Evolutionary conservation across 805 yeast species (phyloP), one percentile per base, ranked within the genome.

Genomic region (Schwanniomyces polymorphus): DNA sequence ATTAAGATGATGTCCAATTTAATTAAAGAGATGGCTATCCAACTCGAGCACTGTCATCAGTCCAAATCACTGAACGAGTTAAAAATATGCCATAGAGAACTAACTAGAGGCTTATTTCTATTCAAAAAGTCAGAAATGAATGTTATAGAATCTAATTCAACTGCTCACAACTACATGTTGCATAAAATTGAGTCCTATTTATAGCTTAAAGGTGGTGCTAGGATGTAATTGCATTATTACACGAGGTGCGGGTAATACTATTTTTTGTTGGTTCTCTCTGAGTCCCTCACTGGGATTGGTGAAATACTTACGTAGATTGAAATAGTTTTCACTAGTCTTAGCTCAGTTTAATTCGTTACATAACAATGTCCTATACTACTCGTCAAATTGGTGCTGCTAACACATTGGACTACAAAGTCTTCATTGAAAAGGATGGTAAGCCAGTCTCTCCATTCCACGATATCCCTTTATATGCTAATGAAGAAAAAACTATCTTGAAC

Each of bases 301-400:
- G 35, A 31, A 31, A 31, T 31, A 31, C 23, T n/a, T 14, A 31
- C 10, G 18, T 16, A 26, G n/a, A n/a, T 14, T 34, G 38, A 34
- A n/a, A 18, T 37, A 17, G 8, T 37, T 21, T 18, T 9, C 14
- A 37, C n/a, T 14, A 7, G n/a, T 11, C 5, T 10, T 11, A 26
- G 31, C 10, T 26, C 12, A 38, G 26, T 26, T n/a, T 31, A 14
- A 7, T 14, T 18, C 17, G 35, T 9, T 9, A 26, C 10, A n/a
- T 26, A 12, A 54, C 26, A 43, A 86, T 87, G 92, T 72, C 82
- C 56, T 92, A 86, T 84, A 73, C 92, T 51, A 80, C 94, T 55
- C 96, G 97, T 80, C 91, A 87, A 76, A 76, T 91, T 64, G 99
- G 97, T 65, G 95, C 97, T 58, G 90, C 94, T 67, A 84, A 91